A percentile compares a stretch with the other conserved stretches of the same genome.
Evolutionary conservation across 106 monocot genomes (phyloP).

Genomic region (Triglochin maritima): DNA sequence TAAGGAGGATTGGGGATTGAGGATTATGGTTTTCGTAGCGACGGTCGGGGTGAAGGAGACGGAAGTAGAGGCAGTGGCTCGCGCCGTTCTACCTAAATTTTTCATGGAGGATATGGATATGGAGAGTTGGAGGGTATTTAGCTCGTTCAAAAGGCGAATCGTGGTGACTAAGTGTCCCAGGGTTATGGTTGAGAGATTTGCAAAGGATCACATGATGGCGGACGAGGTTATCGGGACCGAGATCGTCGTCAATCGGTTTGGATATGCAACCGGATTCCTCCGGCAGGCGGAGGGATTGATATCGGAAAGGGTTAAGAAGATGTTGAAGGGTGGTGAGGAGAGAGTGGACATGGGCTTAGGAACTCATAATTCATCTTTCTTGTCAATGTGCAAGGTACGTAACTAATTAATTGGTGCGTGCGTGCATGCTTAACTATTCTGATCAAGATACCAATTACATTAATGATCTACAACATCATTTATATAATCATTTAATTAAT

Average conservation of each 20-base stretch:
- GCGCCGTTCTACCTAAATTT: constrained; percentile 95
- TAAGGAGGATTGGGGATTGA: constrained; percentile 13
- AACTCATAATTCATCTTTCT: constrained; percentile 12
- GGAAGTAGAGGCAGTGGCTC: constrained; percentile 60
- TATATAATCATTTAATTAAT: too few relatives aligned
- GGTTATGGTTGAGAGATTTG: constrained; percentile 78
- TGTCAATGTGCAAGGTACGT: constrained; percentile 50
- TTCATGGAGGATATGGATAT: constrained; percentile 57
- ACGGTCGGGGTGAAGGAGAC: constrained; percentile 40
- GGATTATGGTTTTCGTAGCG: constrained; percentile 43
- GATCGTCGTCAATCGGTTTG: constrained; percentile 38
- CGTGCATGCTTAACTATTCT: too few relatives aligned
- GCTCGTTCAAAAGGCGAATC: constrained; percentile 19
- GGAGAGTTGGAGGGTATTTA: constrained; percentile 54
- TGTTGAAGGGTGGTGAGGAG: constrained; percentile 6
- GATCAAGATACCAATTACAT: too few relatives aligned
- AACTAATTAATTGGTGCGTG: background rate
- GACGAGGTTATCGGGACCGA: constrained; percentile 66
- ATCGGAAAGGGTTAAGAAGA: background rate
- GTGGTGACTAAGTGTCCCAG: constrained; percentile 53
- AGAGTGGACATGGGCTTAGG: constrained; percentile 16
- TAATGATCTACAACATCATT: too few relatives aligned
- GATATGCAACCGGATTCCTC: constrained; percentile 54
- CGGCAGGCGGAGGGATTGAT: constrained; percentile 11
- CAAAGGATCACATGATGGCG: constrained; percentile 56